Conservation (phyloP, 2,329 filamentous ascomycete species). For the Ophiosphaerella korrae region DNA sequence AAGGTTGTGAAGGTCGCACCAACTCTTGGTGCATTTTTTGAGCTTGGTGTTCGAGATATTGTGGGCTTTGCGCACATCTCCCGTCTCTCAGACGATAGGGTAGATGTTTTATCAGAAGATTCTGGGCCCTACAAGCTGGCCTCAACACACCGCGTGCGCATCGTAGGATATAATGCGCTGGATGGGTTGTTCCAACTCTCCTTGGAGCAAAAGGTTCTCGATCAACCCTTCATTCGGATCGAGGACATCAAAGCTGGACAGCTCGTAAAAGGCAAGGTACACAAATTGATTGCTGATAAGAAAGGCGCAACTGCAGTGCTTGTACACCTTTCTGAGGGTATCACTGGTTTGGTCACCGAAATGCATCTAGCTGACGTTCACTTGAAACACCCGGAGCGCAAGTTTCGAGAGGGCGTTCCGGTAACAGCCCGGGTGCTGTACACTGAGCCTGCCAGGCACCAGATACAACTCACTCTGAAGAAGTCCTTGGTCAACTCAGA, state of each 20-base stretch:
- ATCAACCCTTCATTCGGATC: conserved; percentile 87
- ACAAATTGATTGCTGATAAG: conserved; percentile 79
- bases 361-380: conserved; percentile 87
- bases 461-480: conserved; percentile 87
- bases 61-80: conserved; percentile 96
- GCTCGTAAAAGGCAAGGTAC: conserved; percentile 79
- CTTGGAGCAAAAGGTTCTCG: conserved; percentile 78
- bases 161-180: conserved; percentile 84
- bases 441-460: conserved; percentile 73
- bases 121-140: conserved; percentile 79
- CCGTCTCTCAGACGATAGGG: conserved; percentile 83
- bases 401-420: conserved; percentile 84
- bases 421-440: conserved; percentile 88
- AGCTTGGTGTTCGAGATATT: conserved; percentile 69
- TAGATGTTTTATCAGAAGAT: conserved; percentile 78
- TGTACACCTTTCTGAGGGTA: conserved; percentile 81
- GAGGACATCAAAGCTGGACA: conserved; percentile 86
- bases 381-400: conserved; percentile 92
- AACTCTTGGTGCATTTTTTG: conserved; percentile 80
- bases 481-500: conserved; percentile 94
- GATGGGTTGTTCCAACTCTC: conserved; percentile 88
- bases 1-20: conserved; percentile 80
- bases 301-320: conserved; percentile 82
- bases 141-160: conserved; percentile 77
- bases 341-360: conserved; percentile 86